Base-by-base conservation (phyloP, 805 yeast species). In the Yarrowia sp. region DNA sequence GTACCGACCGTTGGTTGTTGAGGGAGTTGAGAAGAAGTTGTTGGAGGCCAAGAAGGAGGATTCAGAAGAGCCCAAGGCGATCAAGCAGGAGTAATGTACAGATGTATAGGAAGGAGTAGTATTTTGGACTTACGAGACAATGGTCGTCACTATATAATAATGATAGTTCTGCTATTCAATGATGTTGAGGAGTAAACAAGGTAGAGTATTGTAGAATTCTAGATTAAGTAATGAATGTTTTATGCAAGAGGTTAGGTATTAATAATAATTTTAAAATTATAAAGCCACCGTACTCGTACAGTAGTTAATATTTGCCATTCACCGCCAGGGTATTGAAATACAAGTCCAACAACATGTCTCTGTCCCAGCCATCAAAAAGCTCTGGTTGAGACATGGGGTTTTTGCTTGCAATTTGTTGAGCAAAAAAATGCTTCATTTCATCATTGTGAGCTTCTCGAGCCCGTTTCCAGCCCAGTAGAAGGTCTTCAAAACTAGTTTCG, bases 1-100 rank as follows among this genome's bases (percentile, higher is more conserved):
- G 35, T 73, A 71, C 56, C 52, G 77, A 26, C 73, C 76, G 10
- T 67, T 62, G 26, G 62, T 64, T 16, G 26, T 67, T 10, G 62
- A 65, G 6, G 41, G 41, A 6, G 28, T 22, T 1, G 41, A 40
- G 19, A 33, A 16, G 62, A 19, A 33, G 65, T 35, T 38, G 64
- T 19, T 49, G 16, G 35, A 30, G 14, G 49, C 33, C 32, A 33
- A 22, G 30, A 14, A 17, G 16, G 19, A 43, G 21, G 51, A n/a
- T n/a, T n/a, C n/a, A n/a, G n/a, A n/a, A n/a, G n/a, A n/a, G n/a
- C n/a, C n/a, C n/a, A n/a, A 43, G 21, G 32, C 19, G 35, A 33
- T 24, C 9, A 44, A 44, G 21, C 14, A 43, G 19, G 49, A 43
- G 49, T 17, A 41, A n/a, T 6, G 11, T 9, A n/a, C 4, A n/a